Percentiles rank a stretch among this genome's conserved stretches.
Evolutionary conservation across 495 filamentous ascomycete species (phyloP).

Genomic region (Hypoxylon cercidicola): DNA sequence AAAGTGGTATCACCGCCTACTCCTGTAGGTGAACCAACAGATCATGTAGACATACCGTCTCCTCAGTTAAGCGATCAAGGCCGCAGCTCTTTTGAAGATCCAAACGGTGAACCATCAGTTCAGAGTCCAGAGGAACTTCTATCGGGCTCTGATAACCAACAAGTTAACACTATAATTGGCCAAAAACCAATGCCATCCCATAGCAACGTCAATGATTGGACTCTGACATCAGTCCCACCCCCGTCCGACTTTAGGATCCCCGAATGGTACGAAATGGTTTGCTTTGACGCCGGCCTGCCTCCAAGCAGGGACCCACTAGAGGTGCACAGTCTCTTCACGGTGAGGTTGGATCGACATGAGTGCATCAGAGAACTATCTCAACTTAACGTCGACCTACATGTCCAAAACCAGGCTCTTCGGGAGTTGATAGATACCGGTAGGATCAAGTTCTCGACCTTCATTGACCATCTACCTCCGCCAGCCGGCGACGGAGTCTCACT

Average conservation of each 20-base stretch:
- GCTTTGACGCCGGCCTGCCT: not conserved
- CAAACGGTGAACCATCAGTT: not conserved
- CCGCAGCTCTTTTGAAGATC: not conserved
- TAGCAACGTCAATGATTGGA: not conserved
- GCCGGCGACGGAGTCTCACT: slow-evolving; percentile 28
- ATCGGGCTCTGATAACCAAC: not conserved
- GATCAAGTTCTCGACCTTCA: slow-evolving; percentile 29
- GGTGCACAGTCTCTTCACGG: slow-evolving; percentile 32
- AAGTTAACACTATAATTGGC: not conserved
- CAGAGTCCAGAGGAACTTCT: not conserved
- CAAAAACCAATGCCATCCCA: not conserved
- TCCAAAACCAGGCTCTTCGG: slow-evolving; percentile 4
- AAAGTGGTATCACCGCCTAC: slow-evolving; percentile 9
- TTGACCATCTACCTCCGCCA: slow-evolving; percentile 20
- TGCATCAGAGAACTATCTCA: slow-evolving; percentile 34
- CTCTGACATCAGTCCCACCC: not conserved
- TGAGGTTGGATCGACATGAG: slow-evolving; percentile 26
- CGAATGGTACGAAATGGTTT: slow-evolving; percentile 18
- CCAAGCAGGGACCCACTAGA: slow-evolving; percentile 25
- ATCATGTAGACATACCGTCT: not conserved
- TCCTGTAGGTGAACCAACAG: not conserved
- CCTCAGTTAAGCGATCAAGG: not conserved
- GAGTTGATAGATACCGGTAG: slow-evolving; percentile 6
- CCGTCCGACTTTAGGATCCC: slow-evolving; percentile 7
- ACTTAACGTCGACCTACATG: slow-evolving; percentile 32